A percentile compares a stretch with the other conserved stretches of the same genome.
These are phyloP conservation scores for Eucalyptus grandis DNA, from an alignment of 345 rosid genomes.

Conservation along the genomic window DNA sequence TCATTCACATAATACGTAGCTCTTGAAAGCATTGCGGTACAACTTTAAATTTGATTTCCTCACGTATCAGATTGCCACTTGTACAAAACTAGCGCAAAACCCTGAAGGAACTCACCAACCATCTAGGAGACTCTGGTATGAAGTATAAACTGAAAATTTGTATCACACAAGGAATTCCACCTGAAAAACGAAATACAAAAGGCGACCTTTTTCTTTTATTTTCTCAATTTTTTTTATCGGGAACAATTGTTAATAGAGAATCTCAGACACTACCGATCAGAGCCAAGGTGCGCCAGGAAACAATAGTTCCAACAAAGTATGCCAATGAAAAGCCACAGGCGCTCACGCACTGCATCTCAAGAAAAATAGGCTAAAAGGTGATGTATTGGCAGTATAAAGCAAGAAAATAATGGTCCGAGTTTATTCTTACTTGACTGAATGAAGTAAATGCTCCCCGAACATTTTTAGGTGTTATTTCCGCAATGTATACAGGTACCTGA, in stretches of 20 bases:
- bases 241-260: neutral
- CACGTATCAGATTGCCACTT: neutral
- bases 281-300: conserved; percentile 7
- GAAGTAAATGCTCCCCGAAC: conserved; percentile 4
- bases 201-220: neutral
- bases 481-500: neutral
- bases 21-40: neutral
- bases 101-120: conserved; percentile 7
- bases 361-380: neutral
- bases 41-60: neutral
- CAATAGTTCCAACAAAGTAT: conserved; percentile 2
- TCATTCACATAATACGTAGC: neutral
- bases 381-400: neutral
- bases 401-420: neutral
- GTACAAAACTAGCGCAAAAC: neutral
- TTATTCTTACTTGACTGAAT: neutral
- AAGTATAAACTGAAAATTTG: conserved; percentile 10
- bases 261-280: neutral
- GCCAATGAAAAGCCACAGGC: neutral
- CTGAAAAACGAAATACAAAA: neutral
- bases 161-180: neutral
- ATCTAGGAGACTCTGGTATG: conserved; percentile 25
- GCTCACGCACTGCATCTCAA: neutral
- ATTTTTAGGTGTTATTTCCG: conserved; percentile 7
- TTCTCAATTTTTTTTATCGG: neutral